Conservation (phyloP, 768 basidiomycete genomes). For the Amanita thiersii region DNA sequence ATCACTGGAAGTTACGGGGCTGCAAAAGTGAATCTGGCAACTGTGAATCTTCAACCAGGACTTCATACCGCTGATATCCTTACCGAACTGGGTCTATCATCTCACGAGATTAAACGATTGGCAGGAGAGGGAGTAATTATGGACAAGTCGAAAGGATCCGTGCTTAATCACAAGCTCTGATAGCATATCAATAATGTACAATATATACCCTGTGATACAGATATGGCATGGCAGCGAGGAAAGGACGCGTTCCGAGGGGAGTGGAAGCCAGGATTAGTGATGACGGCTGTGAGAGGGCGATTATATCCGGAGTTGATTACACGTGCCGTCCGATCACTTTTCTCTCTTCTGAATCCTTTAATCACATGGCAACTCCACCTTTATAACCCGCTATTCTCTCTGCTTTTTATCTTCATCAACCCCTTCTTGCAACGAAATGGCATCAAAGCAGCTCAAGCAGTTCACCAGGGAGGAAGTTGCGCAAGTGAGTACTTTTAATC, state of each 20-base stretch:
- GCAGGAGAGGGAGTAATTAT: conserved; percentile 40
- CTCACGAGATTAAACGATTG: conserved; percentile 30
- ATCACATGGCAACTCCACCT: neutral
- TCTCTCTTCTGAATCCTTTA: neutral
- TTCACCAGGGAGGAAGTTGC: conserved; percentile 66
- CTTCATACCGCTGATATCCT: conserved; percentile 47
- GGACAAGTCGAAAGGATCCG: conserved; percentile 15
- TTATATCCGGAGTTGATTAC: neutral
- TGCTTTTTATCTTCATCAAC: neutral
- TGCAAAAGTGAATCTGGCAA: conserved; percentile 8
- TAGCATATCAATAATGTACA: too few species aligned
- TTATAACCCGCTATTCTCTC: neutral
- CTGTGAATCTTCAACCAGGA: conserved; percentile 34
- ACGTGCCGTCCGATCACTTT: neutral
- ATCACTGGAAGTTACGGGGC: neutral
- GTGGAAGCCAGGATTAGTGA: too few species aligned
- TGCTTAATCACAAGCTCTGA: too few species aligned
- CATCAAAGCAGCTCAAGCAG: conserved; percentile 20
- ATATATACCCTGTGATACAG: too few species aligned
- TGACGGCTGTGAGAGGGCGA: too few species aligned
- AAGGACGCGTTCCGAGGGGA: too few species aligned
- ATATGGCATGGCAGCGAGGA: too few species aligned
- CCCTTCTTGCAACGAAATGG: conserved; percentile 14
- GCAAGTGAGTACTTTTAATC: conserved; percentile 34
- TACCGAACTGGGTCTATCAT: conserved; percentile 39